Evolutionary conservation across 305 asterid species (phyloP), one percentile per base, ranked within the genome.

Genomic region (Fraxinus paxiana): DNA sequence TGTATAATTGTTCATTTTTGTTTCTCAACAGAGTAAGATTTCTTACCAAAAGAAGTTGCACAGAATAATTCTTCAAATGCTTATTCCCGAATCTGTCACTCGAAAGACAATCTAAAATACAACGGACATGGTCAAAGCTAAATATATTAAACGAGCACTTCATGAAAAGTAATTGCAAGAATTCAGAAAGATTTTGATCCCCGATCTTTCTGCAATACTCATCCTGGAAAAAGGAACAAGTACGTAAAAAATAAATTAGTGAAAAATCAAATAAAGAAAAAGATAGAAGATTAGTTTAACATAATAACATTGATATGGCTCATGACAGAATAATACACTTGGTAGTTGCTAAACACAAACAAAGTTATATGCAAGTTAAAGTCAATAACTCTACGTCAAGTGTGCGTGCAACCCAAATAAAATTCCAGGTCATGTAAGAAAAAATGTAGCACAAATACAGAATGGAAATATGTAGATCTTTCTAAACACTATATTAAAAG

Each of bases 31-130:
- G 65, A 79, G 85, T 30, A 83, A 78, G 75, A 73, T 77, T 54
- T 81, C 93, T 90, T 88, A 93, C 98, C 97, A 93, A 83, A 78
- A 95, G 93, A 83, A 95, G 95, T 85, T 88, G 92, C 81, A 84
- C 85, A 43, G 85, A 81, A 84, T 86, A 87, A 85, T 79, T 85
- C 89, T 85, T 87, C 85, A 89, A 79, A 86, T 83, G 87, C 80
- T 85, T 83, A 78, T 81, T 80, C 80, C 87, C 90, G 77, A 83
- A 86, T 63, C 84, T 86, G 78, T 86, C 87, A 80, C 84, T 83
- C 22, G 85, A 85, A 79, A 93, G 91, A 85, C 82, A 80, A 80
- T 91, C 89, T 79, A 95, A 72, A 78, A 95, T 88, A 86, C 77
- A 91, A 37, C 26, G 81, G 78, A 95, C 89, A 54, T 91, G 93